Evolutionary conservation across 768 basidiomycete species (phyloP).

Genomic region (Galerina sulciceps): DNA sequence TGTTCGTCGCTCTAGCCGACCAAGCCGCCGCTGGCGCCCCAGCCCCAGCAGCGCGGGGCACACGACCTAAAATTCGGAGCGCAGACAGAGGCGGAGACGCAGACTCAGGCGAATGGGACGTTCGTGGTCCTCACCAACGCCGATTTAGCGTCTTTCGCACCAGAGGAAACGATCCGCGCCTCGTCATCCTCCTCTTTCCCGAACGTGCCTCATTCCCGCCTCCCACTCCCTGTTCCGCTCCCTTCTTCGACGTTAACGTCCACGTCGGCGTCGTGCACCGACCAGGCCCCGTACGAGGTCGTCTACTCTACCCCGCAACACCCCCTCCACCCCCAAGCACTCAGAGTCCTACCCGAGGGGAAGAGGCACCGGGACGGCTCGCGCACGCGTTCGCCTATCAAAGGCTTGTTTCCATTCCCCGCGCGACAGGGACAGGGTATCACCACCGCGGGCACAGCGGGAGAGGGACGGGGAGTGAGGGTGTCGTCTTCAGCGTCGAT

Average conservation of each 20-base stretch:
- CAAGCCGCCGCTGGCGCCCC: background rate
- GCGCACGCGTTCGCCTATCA: conserved; percentile 33
- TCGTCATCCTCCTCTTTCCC: conserved; percentile 17
- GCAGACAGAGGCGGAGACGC: background rate
- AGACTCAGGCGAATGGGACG: conserved; percentile 6
- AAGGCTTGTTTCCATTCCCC: conserved; percentile 31
- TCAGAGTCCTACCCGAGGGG: background rate
- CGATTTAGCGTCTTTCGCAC: conserved; percentile 36
- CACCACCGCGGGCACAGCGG: too few species aligned
- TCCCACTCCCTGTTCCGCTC: background rate
- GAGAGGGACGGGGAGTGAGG: too few species aligned
- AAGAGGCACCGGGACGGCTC: conserved; percentile 24
- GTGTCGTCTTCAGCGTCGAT: too few species aligned
- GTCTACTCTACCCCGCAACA: background rate
- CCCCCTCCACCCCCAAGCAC: conserved; percentile 1
- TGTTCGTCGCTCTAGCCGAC: background rate
- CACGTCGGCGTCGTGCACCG: background rate
- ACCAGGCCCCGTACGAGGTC: too few species aligned
- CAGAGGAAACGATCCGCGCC: conserved; percentile 45
- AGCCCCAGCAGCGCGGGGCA: background rate
- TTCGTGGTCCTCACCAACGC: conserved; percentile 40
- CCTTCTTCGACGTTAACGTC: too few species aligned
- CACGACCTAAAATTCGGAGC: too few species aligned
- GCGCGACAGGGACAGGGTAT: background rate
- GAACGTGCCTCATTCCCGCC: background rate